Base-by-base conservation (phyloP, 2,329 filamentous ascomycete species). In the Neopestalotiopsis sp. region DNA sequence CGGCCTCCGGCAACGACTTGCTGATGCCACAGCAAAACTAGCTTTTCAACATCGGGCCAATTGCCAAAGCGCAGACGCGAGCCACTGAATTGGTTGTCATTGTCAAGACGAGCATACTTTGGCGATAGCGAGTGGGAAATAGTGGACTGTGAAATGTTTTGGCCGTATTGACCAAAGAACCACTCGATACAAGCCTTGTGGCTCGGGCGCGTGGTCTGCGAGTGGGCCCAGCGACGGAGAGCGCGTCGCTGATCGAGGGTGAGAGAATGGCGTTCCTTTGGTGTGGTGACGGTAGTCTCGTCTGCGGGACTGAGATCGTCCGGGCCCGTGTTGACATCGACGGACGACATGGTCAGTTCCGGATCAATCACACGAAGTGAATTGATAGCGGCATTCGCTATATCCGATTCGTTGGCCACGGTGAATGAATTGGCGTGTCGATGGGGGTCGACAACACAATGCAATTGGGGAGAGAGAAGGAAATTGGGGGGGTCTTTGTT, bases 41-140 rank as follows among this genome's bases (percentile, higher is more conserved):
- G 81, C 94, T 98, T 79, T 94, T 98, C 67, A 67, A 90, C 88
- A 71, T 90, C 88, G 70, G 88, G 88, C 88, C 88, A 90, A 76
- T 90, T 90, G 71, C 88, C 88, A 69, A 89, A 89, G 71, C 88
- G 87, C 71, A 90, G 81, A 58, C 88, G 86, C 68, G 87, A 89
- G 58, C 88, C 88, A n/a, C 87, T 89, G 70, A 90, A 84, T 76
- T 89, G 87, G 17, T 86, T 87, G 72, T 90, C 87, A 74, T 85
- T 86, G 75, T 90, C 88, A 66, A 90, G 85, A 32, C 88, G 86
- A 49, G 87, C 88, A 73, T 90, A 90, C 74, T 90, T 90, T 61
- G 87, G 87, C 4, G 87, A 89, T 45, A 90, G 81, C 24, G 87
- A 89, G 76, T 90, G 88, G 61, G 87, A 89, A 58, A 90, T 88